Evolutionary conservation across 2,329 filamentous ascomycete species (phyloP).

Genomic region (Sporothrix brasiliensis): DNA sequence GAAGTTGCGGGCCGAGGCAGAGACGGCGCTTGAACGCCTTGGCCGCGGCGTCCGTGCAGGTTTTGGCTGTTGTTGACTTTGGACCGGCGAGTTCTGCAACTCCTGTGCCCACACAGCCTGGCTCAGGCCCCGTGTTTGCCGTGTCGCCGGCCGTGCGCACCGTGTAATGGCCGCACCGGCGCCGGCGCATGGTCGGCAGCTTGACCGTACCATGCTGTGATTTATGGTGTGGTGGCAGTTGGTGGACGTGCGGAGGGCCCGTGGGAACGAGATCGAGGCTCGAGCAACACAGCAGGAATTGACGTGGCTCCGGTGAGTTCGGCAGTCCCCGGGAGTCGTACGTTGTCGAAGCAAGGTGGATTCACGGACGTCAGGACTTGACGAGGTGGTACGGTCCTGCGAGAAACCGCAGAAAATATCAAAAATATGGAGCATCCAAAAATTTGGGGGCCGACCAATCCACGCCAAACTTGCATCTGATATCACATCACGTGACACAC

Average conservation of each 20-base stretch:
- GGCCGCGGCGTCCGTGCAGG: background rate
- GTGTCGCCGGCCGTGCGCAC: conserved; percentile 31
- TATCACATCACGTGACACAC: background rate
- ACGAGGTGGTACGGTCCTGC: conserved; percentile 13
- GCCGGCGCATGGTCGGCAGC: conserved; percentile 52
- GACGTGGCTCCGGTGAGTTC: background rate
- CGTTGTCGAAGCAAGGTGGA: background rate
- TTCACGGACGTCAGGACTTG: conserved; percentile 10
- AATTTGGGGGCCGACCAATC: background rate
- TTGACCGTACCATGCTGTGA: conserved; percentile 53
- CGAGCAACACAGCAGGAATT: background rate
- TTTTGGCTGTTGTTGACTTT: background rate
- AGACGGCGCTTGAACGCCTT: background rate
- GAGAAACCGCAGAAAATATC: conserved; percentile 18
- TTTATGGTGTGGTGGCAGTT: background rate
- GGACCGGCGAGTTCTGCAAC: background rate
- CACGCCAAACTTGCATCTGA: too few species aligned
- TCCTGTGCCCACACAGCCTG: background rate
- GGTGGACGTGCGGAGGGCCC: background rate
- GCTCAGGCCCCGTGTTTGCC: conserved; percentile 21
- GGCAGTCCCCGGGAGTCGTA: background rate
- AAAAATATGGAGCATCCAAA: conserved; percentile 23
- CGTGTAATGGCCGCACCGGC: conserved; percentile 47
- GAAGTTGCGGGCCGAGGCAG: conserved; percentile 8
- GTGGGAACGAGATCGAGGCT: background rate